These are phyloP conservation scores for Verticillium isaacii DNA, from an alignment of 2,329 filamentous ascomycete species.

Conservation along the genomic window DNA sequence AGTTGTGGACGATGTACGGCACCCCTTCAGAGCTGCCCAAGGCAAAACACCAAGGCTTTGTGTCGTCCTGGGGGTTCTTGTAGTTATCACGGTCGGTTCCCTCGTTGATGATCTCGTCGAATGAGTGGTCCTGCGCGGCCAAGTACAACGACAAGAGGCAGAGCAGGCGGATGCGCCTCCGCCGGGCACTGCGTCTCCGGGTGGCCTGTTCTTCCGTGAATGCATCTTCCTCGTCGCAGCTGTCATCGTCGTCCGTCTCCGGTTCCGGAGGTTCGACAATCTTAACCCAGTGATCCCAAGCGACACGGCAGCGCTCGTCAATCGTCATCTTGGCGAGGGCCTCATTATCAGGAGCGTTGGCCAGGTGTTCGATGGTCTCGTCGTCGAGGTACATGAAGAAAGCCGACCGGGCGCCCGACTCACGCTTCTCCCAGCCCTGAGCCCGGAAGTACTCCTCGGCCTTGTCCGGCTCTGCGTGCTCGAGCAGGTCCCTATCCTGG, in stretches of 20 bases:
- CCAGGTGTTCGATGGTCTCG: slow-evolving; percentile 4
- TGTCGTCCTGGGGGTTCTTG: neutral
- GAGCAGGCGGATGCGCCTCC: neutral
- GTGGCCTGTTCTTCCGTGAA: neutral
- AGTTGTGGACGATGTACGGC: neutral
- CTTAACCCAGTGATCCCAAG: slow-evolving; percentile 7
- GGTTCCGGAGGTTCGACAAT: neutral
- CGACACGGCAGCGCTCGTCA: neutral
- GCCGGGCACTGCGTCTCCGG: neutral
- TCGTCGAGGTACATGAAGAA: slow-evolving; percentile 7
- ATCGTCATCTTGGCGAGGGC: slow-evolving; percentile 6
- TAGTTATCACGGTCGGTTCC: neutral
- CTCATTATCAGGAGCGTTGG: slow-evolving; percentile 1
- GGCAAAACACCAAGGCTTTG: neutral
- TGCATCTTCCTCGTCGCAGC: neutral
- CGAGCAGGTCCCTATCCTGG: slow-evolving; percentile 2
- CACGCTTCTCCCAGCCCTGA: neutral
- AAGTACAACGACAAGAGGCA: neutral
- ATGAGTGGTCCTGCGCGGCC: neutral
- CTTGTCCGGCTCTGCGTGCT: neutral
- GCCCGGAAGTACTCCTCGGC: slow-evolving; percentile 4
- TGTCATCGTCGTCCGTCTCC: neutral
- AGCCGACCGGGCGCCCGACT: neutral
- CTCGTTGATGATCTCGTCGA: neutral
- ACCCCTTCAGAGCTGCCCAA: neutral